Percentiles rank a stretch among this genome's conserved stretches.
These are phyloP conservation scores for Puccinia sorghi DNA, from an alignment of 1,284 basidiomycete species.

Conservation along the genomic window DNA sequence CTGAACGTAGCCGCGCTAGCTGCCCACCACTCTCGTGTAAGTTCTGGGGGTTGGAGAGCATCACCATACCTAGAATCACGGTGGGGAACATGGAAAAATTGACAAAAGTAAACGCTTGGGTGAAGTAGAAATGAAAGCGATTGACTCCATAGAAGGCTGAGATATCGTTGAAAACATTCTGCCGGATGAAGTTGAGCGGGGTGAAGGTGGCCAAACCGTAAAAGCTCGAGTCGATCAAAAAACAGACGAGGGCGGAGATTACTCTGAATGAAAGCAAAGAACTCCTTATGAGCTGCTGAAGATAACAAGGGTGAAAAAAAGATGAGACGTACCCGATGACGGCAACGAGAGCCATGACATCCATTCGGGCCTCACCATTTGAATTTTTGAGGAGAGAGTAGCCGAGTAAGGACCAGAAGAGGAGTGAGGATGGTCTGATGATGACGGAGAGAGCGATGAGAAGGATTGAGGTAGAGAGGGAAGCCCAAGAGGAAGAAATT, in stretches of 20 bases:
- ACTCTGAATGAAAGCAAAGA: conserved; percentile 57
- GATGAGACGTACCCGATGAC: conserved; percentile 53
- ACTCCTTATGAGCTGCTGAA: neutral
- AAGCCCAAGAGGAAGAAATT: conserved; percentile 74
- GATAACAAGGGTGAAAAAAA: conserved; percentile 42
- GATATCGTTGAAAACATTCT: conserved; percentile 72
- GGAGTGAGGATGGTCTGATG: conserved; percentile 38
- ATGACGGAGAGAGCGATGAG: conserved; percentile 54
- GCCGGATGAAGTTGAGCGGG: conserved; percentile 74
- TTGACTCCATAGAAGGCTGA: conserved; percentile 93
- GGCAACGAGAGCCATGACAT: conserved; percentile 21
- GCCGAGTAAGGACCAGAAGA: conserved; percentile 36
- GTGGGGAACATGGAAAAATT: conserved; percentile 51
- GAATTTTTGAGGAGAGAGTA: conserved; percentile 29
- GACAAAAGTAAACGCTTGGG: conserved; percentile 80
- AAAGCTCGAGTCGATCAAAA: conserved; percentile 69
- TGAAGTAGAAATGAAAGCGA: conserved; percentile 83
- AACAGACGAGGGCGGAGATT: conserved; percentile 60
- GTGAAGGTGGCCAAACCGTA: conserved; percentile 72
- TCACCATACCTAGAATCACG: conserved; percentile 4
- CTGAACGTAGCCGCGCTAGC: conserved; percentile 50
- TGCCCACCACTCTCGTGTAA: neutral
- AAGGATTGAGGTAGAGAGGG: conserved; percentile 49
- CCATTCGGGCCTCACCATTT: conserved; percentile 13
- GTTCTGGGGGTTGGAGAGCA: neutral